phyloP scores from a whole-genome alignment of 371 early-diverging fungal species.

The Mortierella polycephala region DNA sequence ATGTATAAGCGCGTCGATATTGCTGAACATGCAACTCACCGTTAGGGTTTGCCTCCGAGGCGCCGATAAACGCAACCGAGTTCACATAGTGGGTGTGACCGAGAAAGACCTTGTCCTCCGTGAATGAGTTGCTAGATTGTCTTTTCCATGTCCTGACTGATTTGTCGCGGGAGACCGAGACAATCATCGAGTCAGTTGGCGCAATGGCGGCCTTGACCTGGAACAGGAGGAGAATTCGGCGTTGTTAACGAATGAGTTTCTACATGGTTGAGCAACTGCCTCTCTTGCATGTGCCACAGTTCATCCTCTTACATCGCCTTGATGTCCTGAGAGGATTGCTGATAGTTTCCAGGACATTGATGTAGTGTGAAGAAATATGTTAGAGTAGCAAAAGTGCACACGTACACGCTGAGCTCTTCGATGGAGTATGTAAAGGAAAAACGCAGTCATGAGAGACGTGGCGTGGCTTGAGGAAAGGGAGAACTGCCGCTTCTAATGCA shows the following conservation, averaged over 20 bases:
- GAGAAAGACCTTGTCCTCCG: conserved; percentile 61
- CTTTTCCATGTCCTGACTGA: conserved; percentile 75
- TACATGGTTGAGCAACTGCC: too few species aligned
- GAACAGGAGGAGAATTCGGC: not conserved
- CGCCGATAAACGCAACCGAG: conserved; percentile 73
- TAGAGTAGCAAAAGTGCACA: not conserved
- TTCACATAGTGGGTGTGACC: conserved; percentile 89
- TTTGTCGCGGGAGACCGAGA: conserved; percentile 86
- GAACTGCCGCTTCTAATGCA: not conserved
- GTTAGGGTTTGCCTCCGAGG: conserved; percentile 66
- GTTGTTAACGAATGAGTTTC: not conserved
- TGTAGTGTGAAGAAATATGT: not conserved
- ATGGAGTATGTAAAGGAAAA: not conserved
- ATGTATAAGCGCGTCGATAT: not conserved
- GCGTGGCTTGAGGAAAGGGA: not conserved
- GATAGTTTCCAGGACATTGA: conserved; percentile 46
- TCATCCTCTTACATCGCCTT: conserved; percentile 42
- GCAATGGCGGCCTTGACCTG: conserved; percentile 82
- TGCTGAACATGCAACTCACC: conserved; percentile 58
- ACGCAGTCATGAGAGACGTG: not conserved
- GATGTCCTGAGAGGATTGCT: conserved; percentile 47
- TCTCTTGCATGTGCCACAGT: not conserved
- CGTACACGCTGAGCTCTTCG: too few species aligned
- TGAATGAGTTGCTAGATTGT: conserved; percentile 60
- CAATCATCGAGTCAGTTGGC: conserved; percentile 68